These are phyloP conservation scores for Lojkania enalia DNA, from an alignment of 2,329 filamentous ascomycete species.

Conservation along the genomic window DNA sequence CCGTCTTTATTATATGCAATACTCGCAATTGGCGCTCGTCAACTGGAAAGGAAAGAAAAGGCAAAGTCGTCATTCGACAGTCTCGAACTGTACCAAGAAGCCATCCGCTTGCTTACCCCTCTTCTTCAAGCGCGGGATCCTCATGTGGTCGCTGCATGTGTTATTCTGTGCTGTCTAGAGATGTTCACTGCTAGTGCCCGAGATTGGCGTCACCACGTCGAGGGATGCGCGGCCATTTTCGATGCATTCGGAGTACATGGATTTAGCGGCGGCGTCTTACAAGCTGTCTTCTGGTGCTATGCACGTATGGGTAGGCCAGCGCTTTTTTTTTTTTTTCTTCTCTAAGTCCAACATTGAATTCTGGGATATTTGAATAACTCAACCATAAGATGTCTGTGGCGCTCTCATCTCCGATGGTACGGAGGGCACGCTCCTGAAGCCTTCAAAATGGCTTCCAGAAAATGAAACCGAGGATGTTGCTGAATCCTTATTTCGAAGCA, in stretches of 20 bases:
- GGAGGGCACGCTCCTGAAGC: conserved; percentile 55
- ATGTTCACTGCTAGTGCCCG: conserved; percentile 49
- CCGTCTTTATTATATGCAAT: conserved; percentile 55
- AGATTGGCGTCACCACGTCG: conserved; percentile 56
- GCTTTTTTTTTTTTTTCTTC: background rate
- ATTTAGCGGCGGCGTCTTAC: conserved; percentile 54
- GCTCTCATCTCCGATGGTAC: conserved; percentile 54
- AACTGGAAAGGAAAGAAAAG: conserved; percentile 53
- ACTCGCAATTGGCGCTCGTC: conserved; percentile 56
- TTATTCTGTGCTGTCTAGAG: conserved; percentile 59
- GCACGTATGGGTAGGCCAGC: conserved; percentile 52
- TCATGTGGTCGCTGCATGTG: conserved; percentile 57
- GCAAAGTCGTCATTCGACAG: conserved; percentile 49
- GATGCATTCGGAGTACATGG: conserved; percentile 57
- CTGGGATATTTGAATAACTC: too few relatives aligned
- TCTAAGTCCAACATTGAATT: background rate
- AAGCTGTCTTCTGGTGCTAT: conserved; percentile 60
- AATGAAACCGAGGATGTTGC: conserved; percentile 22
- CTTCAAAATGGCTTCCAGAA: conserved; percentile 51
- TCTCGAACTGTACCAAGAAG: conserved; percentile 55
- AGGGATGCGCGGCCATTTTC: conserved; percentile 57
- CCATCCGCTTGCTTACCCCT: conserved; percentile 55
- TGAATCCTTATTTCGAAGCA: conserved; percentile 41
- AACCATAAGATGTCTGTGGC: conserved; percentile 52
- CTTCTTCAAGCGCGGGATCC: conserved; percentile 53